Evolutionary conservation across 2,329 filamentous ascomycete genomes (phyloP), one percentile per base, ranked within the genome.

Genomic region (Fusarium palustre): DNA sequence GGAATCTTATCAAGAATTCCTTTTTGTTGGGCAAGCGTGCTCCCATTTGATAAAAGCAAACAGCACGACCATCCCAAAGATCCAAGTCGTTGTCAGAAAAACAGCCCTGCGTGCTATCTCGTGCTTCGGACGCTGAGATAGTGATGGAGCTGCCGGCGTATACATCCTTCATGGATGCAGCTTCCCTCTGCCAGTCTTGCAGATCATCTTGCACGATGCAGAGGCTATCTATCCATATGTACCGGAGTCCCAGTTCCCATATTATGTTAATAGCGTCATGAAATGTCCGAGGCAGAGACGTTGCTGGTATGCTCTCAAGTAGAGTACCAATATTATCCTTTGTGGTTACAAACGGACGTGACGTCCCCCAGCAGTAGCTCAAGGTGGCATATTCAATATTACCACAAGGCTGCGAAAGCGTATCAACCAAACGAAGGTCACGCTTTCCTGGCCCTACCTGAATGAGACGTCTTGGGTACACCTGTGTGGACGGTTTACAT

Each of bases 121-220:
- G 20, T 22, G 64, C 34, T 7, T 67, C 55, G 10, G 55, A 52
- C 6, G 64, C 64, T 12, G 64, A 58, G 11, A 67, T 57, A 5
- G 55, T 65, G 18, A 65, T n/a, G 7, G 52, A 38, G 30, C 55
- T 48, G 1, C 43, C n/a, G 13, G 25, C 53, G 6, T 67, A 69
- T 0, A 47, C 28, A 0, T 38, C 55, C 25, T 56, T 34, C 59
- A 71, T 62, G 2, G 41, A 12, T 3, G 36, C 22, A 1, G 58
- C 33, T 33, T 71, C 68, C 1, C 41, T 25, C 1, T 30, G 33
- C 60, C 64, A 69, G 28, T 71, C 68, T 11, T 50, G 11, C 2
- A 42, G 24, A 18, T 69, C 55, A 20, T 69, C 64, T 42, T 73
- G 67, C 2, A 69, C 33, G n/a, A 72, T 64, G 18, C 68, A 72